Percentiles rank a stretch among this genome's conserved stretches.
Evolutionary conservation across 2,329 filamentous ascomycete species (phyloP).

Genomic region (Xylogone sp.): DNA sequence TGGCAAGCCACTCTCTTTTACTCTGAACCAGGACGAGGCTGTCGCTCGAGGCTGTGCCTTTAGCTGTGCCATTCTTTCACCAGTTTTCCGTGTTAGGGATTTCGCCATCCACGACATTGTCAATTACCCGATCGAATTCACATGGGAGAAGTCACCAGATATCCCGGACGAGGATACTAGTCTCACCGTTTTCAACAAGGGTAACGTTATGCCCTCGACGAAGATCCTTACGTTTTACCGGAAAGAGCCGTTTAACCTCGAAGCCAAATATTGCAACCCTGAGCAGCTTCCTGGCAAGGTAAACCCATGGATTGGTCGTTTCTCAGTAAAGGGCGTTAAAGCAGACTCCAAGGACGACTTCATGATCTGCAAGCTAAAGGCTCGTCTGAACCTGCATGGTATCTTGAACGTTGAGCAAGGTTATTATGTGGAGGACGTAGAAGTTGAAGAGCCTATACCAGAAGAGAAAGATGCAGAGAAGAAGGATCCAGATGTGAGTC

Average conservation of each 20-base stretch:
- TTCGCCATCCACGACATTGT: slow-evolving; percentile 97
- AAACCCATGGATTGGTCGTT: slow-evolving; percentile 93
- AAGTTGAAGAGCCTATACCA: slow-evolving; percentile 89
- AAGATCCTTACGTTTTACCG: slow-evolving; percentile 99
- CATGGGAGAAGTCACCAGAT: slow-evolving; percentile 97
- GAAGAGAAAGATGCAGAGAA: slow-evolving; percentile 57
- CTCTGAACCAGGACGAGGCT: slow-evolving; percentile 96
- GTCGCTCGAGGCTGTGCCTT: slow-evolving; percentile 94
- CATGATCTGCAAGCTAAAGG: slow-evolving; percentile 99
- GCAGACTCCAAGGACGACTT: slow-evolving; percentile 91
- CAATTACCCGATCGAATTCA: slow-evolving; percentile 97
- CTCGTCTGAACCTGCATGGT: slow-evolving; percentile 92
- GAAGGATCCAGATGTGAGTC: slow-evolving; percentile 68
- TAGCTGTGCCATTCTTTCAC: slow-evolving; percentile 94
- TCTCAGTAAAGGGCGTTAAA: slow-evolving; percentile 97
- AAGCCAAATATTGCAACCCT: slow-evolving; percentile 88
- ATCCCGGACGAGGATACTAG: slow-evolving; percentile 98
- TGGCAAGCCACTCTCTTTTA: slow-evolving; percentile 88
- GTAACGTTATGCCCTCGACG: slow-evolving; percentile 94
- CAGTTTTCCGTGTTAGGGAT: slow-evolving; percentile 96
- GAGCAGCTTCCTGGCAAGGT: slow-evolving; percentile 84
- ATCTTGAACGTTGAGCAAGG: slow-evolving; percentile 94
- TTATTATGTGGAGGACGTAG: slow-evolving; percentile 97
- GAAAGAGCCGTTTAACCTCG: slow-evolving; percentile 94
- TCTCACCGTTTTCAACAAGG: slow-evolving; percentile 95